A percentile compares a stretch with the other conserved stretches of the same genome.
These are phyloP conservation scores for Claviceps paspali DNA, from an alignment of 2,329 filamentous ascomycete genomes.

Conservation along the genomic window DNA sequence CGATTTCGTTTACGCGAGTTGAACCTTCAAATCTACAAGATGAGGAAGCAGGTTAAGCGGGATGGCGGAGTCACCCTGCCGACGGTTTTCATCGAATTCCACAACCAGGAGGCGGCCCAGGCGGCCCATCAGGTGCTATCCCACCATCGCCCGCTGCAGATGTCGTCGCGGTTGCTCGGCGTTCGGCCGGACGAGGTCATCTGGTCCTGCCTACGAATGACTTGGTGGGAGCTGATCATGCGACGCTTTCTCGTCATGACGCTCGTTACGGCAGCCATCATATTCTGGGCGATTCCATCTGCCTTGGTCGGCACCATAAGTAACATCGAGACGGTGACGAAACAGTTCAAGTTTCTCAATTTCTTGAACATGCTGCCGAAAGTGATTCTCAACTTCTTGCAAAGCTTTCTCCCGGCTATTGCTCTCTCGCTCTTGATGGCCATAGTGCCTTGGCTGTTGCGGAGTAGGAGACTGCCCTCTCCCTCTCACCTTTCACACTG, in stretches of 20 bases:
- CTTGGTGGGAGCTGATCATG: constrained; percentile 73
- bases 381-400: constrained; percentile 65
- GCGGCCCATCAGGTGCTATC: constrained; percentile 73
- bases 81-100: constrained; percentile 85
- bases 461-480: constrained; percentile 23
- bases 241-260: constrained; percentile 52
- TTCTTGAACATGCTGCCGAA: constrained; percentile 59
- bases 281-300: constrained; percentile 72
- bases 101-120: constrained; percentile 69
- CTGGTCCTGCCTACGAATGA: constrained; percentile 71
- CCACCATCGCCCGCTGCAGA: constrained; percentile 74
- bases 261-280: constrained; percentile 62
- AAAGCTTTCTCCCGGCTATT: constrained; percentile 69
- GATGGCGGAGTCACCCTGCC: constrained; percentile 53
- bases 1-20: constrained; percentile 35
- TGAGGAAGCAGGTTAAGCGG: constrained; percentile 58
- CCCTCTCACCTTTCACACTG: too few species aligned
- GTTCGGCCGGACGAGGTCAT: constrained; percentile 71
- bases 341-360: constrained; percentile 51
- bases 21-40: constrained; percentile 36
- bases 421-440: constrained; percentile 74
- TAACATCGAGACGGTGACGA: constrained; percentile 58
- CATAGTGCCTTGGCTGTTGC: constrained; percentile 67
- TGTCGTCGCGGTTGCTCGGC: constrained; percentile 75
- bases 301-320: constrained; percentile 74